Percentiles rank a stretch among this genome's conserved stretches.
Conservation (phyloP, 2,329 filamentous ascomycete species). For the Beauveria australis region DNA sequence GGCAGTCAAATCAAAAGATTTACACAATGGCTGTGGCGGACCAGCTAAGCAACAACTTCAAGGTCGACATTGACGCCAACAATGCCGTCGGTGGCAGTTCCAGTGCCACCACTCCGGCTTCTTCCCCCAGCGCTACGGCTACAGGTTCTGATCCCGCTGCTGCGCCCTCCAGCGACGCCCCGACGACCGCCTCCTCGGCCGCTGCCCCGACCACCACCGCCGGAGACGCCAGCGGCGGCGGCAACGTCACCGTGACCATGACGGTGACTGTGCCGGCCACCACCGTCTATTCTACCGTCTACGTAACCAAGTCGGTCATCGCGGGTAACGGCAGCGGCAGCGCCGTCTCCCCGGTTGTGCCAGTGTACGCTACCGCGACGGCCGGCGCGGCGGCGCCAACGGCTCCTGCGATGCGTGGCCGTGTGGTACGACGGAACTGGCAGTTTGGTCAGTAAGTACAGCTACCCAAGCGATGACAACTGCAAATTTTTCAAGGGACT, state of each 20-base stretch:
- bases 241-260: conserved; percentile 25
- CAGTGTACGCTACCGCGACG: not conserved
- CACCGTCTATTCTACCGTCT: conserved; percentile 30
- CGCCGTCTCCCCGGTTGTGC: not conserved
- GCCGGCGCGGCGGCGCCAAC: not conserved
- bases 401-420: not conserved
- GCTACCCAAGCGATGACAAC: not conserved
- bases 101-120: not conserved
- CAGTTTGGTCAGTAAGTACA: not conserved
- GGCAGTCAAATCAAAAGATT: conserved; percentile 29
- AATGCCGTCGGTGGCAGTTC: conserved; percentile 12
- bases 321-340: not conserved
- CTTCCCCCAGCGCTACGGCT: conserved; percentile 1
- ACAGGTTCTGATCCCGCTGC: conserved; percentile 11
- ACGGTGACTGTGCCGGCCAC: conserved; percentile 27
- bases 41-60: conserved; percentile 38
- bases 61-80: conserved; percentile 30
- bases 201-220: conserved; percentile 5
- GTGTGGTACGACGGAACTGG: conserved; percentile 3
- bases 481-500: not conserved
- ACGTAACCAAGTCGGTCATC: conserved; percentile 12
- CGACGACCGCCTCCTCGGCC: not conserved
- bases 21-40: conserved; percentile 35
- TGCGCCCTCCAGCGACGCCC: conserved; percentile 7
- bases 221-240: not conserved